Percentiles rank a stretch among this genome's conserved stretches.
These are phyloP conservation scores for Nematocida homosporus DNA, from an alignment of 371 early-diverging fungal species.

Conservation along the genomic window DNA sequence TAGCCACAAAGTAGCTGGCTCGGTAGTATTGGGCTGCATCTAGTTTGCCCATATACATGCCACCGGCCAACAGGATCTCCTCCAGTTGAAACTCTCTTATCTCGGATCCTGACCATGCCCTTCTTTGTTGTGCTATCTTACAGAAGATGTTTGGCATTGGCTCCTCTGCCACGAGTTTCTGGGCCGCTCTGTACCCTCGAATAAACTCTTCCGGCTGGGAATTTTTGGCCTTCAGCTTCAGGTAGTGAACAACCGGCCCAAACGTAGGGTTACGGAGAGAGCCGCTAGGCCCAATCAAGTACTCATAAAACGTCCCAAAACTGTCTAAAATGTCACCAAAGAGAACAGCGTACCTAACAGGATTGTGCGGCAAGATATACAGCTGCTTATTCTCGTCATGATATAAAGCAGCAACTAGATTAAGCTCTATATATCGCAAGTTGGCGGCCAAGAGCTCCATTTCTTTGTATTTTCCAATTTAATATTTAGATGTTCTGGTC, in stretches of 20 bases:
- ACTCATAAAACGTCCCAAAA: conserved; percentile 37
- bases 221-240: neutral
- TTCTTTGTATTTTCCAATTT: conserved; percentile 39
- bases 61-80: conserved; percentile 5
- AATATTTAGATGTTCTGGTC: conserved; percentile 49
- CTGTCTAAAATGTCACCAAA: conserved; percentile 1
- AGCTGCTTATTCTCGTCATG: conserved; percentile 14
- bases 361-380: conserved; percentile 5
- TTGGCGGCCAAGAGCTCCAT: conserved; percentile 46
- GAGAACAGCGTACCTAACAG: conserved; percentile 13
- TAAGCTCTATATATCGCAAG: conserved; percentile 38
- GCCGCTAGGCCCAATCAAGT: neutral
- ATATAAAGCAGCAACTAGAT: conserved; percentile 6
- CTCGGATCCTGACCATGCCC: neutral
- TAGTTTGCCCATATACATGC: conserved; percentile 1
- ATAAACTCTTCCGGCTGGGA: conserved; percentile 21
- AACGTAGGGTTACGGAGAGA: neutral
- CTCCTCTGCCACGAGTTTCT: conserved; percentile 11
- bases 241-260: neutral
- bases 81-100: conserved; percentile 17
- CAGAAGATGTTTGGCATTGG: neutral
- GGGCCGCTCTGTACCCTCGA: conserved; percentile 16
- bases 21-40: conserved; percentile 8
- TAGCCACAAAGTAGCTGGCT: conserved; percentile 5
- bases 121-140: neutral